These are phyloP conservation scores for Phytomonas serpens DNA, from an alignment of 208 protist genomes.

Conservation along the genomic window DNA sequence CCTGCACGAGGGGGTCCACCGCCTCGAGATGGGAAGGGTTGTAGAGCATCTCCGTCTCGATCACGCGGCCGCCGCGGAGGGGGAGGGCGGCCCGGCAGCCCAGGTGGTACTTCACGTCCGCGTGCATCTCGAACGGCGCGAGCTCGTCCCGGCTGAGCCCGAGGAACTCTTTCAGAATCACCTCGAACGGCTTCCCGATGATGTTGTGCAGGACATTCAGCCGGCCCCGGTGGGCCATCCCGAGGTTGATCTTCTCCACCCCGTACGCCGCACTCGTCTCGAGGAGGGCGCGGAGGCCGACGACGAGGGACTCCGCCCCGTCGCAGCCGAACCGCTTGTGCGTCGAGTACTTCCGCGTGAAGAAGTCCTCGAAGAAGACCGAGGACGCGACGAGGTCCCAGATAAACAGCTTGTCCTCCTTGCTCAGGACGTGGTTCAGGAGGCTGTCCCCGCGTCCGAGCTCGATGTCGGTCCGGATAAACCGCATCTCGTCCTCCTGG, in stretches of 20 bases:
- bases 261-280: conserved; percentile 79
- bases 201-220: conserved; percentile 97
- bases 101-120: conserved; percentile 99
- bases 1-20: conserved; percentile 97
- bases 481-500: conserved; percentile 80
- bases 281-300: conserved; percentile 92
- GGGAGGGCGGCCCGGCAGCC: conserved; percentile 76
- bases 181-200: conserved; percentile 93
- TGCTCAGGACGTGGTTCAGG: conserved; percentile 41
- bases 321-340: conserved; percentile 97
- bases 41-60: conserved; percentile 94
- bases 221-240: conserved; percentile 98
- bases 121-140: conserved; percentile 90
- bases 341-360: conserved; percentile 91
- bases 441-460: conserved; percentile 29
- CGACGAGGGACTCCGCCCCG: conserved; percentile 93
- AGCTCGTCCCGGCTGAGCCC: conserved; percentile 65
- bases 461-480: conserved; percentile 90
- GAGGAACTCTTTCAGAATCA: conserved; percentile 89
- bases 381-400: conserved; percentile 89
- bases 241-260: conserved; percentile 93
- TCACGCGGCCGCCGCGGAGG: conserved; percentile 62
- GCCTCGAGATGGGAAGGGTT: conserved; percentile 99
- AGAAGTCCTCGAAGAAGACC: conserved; percentile 94
- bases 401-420: conserved; percentile 79